Evolutionary conservation across 148 eudicot genomes (phyloP).

Genomic region (Chenopodium quinoa): DNA sequence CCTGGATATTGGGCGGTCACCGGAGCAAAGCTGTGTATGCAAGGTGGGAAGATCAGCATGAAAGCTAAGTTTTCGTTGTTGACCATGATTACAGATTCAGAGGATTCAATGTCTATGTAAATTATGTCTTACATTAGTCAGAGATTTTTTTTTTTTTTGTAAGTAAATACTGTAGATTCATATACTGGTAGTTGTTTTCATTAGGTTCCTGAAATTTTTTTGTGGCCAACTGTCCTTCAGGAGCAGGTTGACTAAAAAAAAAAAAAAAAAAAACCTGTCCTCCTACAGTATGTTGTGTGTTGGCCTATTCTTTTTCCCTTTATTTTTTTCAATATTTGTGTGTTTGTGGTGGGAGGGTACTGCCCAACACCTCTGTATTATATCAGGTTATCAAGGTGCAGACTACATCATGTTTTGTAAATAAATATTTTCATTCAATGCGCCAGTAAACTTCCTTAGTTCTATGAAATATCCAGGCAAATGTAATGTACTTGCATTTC

Average conservation of each 20-base stretch:
- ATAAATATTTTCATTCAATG: not conserved
- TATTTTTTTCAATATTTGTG: not conserved
- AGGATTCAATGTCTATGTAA: constrained; percentile 50
- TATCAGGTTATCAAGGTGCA: not conserved
- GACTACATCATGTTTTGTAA: not conserved
- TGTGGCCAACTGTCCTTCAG: not conserved
- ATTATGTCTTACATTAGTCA: not conserved
- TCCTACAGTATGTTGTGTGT: not conserved
- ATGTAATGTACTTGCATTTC: not conserved
- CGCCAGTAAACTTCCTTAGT: not conserved
- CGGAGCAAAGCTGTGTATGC: constrained; percentile 77
- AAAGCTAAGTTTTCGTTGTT: constrained; percentile 72
- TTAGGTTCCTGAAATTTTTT: not conserved
- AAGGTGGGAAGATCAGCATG: constrained; percentile 63
- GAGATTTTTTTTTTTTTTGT: not conserved
- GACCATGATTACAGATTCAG: constrained; percentile 58
- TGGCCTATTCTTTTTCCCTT: not conserved
- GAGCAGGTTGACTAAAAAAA: not conserved
- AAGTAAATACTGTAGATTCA: constrained; percentile 6
- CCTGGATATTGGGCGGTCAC: constrained; percentile 96
- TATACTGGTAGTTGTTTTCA: not conserved
- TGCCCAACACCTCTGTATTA: not conserved
- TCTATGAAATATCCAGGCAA: not conserved
- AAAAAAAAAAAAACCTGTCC: not conserved
- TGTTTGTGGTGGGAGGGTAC: not conserved